Conservation (phyloP, 352 stramenopile genomes). For the Globisporangium cederbergense region DNA sequence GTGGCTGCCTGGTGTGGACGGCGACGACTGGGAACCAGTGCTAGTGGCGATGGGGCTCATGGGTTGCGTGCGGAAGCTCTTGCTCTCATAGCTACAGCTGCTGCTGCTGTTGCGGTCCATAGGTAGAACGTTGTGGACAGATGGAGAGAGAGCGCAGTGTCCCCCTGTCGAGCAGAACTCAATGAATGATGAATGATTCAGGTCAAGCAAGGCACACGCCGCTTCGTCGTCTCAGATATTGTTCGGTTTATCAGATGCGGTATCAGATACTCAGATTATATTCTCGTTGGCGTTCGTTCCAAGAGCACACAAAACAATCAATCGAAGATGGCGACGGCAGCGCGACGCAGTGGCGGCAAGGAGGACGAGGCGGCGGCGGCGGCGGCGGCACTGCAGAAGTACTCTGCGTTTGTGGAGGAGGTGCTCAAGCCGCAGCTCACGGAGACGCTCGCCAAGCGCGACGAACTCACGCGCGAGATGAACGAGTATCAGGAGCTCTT, state of each 20-base stretch:
- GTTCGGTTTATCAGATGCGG: not conserved
- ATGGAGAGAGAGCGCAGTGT: not conserved
- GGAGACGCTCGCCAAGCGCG: slow-evolving; percentile 47
- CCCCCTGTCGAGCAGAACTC: not conserved
- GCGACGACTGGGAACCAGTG: not conserved
- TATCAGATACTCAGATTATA: not conserved
- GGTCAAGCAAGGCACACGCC: not conserved
- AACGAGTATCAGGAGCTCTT: slow-evolving; percentile 55
- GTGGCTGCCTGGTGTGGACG: not conserved
- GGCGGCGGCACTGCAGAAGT: slow-evolving; percentile 40
- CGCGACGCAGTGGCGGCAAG: not conserved
- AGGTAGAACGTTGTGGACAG: too few species aligned
- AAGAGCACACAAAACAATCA: not conserved
- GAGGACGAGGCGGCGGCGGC: slow-evolving; percentile 16
- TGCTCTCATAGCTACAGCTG: not conserved
- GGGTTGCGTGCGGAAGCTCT: not conserved
- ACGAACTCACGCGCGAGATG: slow-evolving; percentile 47
- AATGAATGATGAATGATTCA: not conserved
- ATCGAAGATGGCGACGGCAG: not conserved
- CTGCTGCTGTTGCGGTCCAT: slow-evolving; percentile 7
- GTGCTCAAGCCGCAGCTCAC: slow-evolving; percentile 68
- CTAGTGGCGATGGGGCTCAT: slow-evolving; percentile 1
- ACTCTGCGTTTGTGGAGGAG: slow-evolving; percentile 64
- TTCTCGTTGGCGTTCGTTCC: not conserved
- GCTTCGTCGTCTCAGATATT: not conserved